Evolutionary conservation across 169 alveolate species (phyloP).

Genomic region (Theileria parva): DNA sequence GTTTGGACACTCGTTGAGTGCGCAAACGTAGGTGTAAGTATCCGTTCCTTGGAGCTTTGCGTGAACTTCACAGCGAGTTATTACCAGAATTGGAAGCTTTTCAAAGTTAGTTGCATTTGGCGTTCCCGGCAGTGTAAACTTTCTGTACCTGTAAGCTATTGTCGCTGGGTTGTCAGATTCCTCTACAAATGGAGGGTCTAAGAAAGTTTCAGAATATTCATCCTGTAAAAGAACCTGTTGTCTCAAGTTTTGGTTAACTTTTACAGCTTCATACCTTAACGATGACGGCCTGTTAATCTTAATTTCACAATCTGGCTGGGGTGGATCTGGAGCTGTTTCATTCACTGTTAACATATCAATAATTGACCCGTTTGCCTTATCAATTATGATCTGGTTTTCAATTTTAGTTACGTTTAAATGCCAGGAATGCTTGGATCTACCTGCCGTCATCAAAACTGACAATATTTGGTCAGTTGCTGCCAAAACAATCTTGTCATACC

Average conservation of each 20-base stretch:
- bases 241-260: conserved; percentile 83
- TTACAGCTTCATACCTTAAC: conserved; percentile 87
- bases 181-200: conserved; percentile 75
- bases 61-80: conserved; percentile 81
- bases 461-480: conserved; percentile 88
- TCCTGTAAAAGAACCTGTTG: conserved; percentile 81
- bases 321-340: conserved; percentile 89
- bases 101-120: conserved; percentile 62
- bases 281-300: conserved; percentile 86
- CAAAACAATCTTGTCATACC: conserved; percentile 68
- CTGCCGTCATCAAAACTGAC: conserved; percentile 87
- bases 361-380: conserved; percentile 89
- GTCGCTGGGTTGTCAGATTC: conserved; percentile 77
- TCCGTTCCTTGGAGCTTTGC: conserved; percentile 69
- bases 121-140: conserved; percentile 79
- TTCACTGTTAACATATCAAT: conserved; percentile 87
- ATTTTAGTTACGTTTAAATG: conserved; percentile 83
- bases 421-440: conserved; percentile 89
- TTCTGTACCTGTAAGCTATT: conserved; percentile 84
- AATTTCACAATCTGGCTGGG: conserved; percentile 85
- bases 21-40: conserved; percentile 81
- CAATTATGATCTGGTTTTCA: conserved; percentile 84
- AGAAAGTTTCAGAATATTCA: conserved; percentile 70
- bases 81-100: conserved; percentile 53
- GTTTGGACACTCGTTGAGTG: conserved; percentile 81